phyloP scores from a whole-genome alignment of 352 stramenopile species.

The Phytophthora hybrid region DNA sequence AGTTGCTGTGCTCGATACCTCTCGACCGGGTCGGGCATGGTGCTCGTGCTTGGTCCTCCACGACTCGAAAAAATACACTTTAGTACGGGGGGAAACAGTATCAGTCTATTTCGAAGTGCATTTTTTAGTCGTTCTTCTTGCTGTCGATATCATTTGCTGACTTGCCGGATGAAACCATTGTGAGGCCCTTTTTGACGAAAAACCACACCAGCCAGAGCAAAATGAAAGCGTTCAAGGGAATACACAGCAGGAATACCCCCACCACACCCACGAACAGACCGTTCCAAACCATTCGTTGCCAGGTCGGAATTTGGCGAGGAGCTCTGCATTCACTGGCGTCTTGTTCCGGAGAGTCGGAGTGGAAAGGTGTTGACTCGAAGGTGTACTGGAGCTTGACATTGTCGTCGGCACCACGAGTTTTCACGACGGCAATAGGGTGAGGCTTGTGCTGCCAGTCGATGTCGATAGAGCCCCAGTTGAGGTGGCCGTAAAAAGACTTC shows the following conservation, averaged over 20 bases:
- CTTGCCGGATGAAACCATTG: constrained; percentile 16
- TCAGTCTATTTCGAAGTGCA: constrained; percentile 41
- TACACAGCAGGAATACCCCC: constrained; percentile 54
- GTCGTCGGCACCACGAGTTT: constrained; percentile 66
- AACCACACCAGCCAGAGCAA: constrained; percentile 74
- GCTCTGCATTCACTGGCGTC: constrained; percentile 61
- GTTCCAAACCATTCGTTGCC: constrained; percentile 50
- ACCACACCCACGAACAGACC: constrained; percentile 48
- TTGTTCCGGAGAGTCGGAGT: constrained; percentile 50
- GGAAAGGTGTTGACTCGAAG: constrained; percentile 54
- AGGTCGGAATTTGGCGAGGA: constrained; percentile 47
- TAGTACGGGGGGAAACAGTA: background rate
- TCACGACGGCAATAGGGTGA: constrained; percentile 65
- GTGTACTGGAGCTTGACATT: constrained; percentile 73
- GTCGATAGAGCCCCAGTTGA: constrained; percentile 95
- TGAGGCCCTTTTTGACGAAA: constrained; percentile 51
- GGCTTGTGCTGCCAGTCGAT: constrained; percentile 85
- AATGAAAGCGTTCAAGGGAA: constrained; percentile 63
- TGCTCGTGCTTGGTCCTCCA: background rate
- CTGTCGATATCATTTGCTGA: constrained; percentile 17
- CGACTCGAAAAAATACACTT: too few species aligned
- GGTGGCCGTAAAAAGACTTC: constrained; percentile 81
- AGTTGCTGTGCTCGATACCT: constrained; percentile 61
- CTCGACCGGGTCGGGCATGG: constrained; percentile 59
- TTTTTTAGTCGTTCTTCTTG: constrained; percentile 43